Percentiles rank a stretch among this genome's conserved stretches.
phyloP scores from a whole-genome alignment of 208 protist genomes.

The Trypanosoma vivax region DNA sequence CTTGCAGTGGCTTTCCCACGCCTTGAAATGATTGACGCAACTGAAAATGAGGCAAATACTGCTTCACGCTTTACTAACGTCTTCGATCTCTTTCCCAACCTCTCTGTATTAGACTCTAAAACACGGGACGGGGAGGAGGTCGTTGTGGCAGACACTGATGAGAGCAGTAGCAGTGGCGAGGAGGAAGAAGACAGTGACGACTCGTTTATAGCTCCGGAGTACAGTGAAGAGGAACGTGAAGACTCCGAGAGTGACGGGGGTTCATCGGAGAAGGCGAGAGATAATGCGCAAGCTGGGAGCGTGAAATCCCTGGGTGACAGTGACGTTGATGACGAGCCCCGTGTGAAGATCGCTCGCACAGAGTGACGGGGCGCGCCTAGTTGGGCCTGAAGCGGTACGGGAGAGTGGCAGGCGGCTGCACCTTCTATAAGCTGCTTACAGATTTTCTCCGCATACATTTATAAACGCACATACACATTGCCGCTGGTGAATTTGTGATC shows the following conservation, averaged over 20 bases:
- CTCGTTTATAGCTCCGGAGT: background rate
- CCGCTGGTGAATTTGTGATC: too few species aligned
- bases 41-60: constrained; percentile 51
- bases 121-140: constrained; percentile 51
- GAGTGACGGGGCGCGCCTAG: too few species aligned
- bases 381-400: too few species aligned
- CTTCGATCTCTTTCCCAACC: constrained; percentile 47
- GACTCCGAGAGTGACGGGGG: constrained; percentile 18
- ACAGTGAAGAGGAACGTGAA: constrained; percentile 9
- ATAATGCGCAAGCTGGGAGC: too few species aligned
- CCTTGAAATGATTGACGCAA: constrained; percentile 61
- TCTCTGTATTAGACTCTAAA: constrained; percentile 47
- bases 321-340: too few species aligned
- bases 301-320: too few species aligned
- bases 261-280: constrained; percentile 13
- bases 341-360: too few species aligned
- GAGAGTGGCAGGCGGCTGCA: too few species aligned
- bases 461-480: too few species aligned
- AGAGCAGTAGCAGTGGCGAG: constrained; percentile 18
- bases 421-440: too few species aligned
- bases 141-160: constrained; percentile 26
- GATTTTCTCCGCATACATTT: too few species aligned
- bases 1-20: constrained; percentile 45
- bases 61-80: constrained; percentile 29
- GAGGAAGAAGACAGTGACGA: constrained; percentile 22